Evolutionary conservation across 257 asterid genomes (phyloP).

Genomic region (Solanum virginianum): DNA sequence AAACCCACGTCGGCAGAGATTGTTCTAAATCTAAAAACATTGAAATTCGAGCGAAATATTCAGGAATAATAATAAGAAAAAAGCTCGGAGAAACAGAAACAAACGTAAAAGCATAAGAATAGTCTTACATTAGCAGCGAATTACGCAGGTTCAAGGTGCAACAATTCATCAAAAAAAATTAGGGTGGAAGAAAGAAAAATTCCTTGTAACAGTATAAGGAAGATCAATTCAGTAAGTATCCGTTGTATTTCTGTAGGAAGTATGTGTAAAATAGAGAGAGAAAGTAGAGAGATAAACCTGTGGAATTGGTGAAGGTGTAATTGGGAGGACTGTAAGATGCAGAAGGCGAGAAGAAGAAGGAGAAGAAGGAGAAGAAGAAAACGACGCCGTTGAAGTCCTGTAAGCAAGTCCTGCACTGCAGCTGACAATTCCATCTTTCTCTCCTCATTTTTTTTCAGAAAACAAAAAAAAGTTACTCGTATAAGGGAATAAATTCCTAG

Average conservation of each 20-base stretch:
- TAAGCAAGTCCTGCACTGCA: background rate
- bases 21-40: background rate
- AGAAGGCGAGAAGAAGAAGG: background rate
- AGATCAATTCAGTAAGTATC: background rate
- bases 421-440: background rate
- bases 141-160: background rate
- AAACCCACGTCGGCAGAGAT: background rate
- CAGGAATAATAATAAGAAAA: background rate
- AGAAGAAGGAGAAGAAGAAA: background rate
- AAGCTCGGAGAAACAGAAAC: background rate
- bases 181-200: background rate
- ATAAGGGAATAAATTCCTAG: background rate
- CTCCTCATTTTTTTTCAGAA: background rate
- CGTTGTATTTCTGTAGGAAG: background rate
- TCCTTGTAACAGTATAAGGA: background rate
- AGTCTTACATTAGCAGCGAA: background rate
- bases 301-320: background rate
- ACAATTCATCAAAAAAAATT: background rate
- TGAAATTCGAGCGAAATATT: background rate
- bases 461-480: background rate
- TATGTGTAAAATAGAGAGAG: background rate
- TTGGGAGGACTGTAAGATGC: background rate
- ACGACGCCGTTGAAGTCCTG: background rate
- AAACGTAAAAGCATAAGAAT: background rate
- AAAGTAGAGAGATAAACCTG: constrained; percentile 3